phyloP scores from a whole-genome alignment of 208 protist species.

The Tritrichomonas foetus region DNA sequence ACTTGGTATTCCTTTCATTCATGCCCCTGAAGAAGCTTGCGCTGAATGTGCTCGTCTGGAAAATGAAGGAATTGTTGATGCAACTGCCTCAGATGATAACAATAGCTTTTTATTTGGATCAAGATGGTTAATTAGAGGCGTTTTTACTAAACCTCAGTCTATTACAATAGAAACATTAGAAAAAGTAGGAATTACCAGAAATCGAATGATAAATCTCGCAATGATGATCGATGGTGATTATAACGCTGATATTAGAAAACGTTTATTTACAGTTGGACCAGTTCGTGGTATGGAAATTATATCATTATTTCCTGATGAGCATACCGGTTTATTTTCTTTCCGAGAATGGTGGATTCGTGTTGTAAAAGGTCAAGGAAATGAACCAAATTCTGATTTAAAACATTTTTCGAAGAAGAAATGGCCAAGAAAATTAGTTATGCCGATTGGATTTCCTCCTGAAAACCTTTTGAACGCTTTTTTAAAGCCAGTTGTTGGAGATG shows the following conservation, averaged over 20 bases:
- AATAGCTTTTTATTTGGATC: not conserved
- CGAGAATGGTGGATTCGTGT: not conserved
- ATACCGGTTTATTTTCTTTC: not conserved
- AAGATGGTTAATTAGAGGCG: not conserved
- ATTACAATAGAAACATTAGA: not conserved
- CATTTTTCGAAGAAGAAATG: not conserved
- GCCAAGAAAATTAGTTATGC: not conserved
- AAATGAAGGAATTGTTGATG: not conserved
- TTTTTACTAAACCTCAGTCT: not conserved
- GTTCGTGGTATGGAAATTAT: not conserved
- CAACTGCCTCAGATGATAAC: not conserved
- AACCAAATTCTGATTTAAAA: not conserved
- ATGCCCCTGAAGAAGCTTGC: not conserved
- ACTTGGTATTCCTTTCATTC: not conserved
- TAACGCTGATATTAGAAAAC: not conserved
- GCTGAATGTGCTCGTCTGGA: not conserved
- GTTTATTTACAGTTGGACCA: constrained; percentile 27
- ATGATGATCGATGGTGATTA: constrained; percentile 39
- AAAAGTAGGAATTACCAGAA: not conserved
- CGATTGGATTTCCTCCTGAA: not conserved
- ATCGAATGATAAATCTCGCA: not conserved
- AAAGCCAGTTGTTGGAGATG: not conserved
- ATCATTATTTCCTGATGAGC: not conserved
- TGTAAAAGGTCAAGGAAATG: not conserved
- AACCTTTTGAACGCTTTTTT: not conserved